Base-by-base conservation (phyloP, 1,284 basidiomycete genomes). In the Cerioporus squamosus region DNA sequence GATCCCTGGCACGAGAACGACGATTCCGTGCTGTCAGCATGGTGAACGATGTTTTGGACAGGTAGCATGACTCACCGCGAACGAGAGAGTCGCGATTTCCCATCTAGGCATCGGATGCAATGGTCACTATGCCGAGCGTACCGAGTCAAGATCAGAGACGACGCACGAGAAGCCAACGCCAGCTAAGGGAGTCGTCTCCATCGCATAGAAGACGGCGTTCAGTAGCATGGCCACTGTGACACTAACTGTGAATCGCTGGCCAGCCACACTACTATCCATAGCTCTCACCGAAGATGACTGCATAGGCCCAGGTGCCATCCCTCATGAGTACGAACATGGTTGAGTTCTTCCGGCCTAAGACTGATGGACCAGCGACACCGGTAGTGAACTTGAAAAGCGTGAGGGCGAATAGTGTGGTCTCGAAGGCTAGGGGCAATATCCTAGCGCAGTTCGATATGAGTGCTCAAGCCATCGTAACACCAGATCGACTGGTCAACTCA, bases 221-320 rank as follows among this genome's bases (percentile, higher is more conserved):
- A 64, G 40, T 8, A 57, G 42, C 55, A 64, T 54, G 14, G 59
- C 44, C 20, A 61, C 65, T 47, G 17, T 47, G 5, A 43, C 2
- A 14, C 31, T 26, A 14, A n/a, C n/a, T n/a, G 17, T 43, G 40
- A 43, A 14, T 43, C 2, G 22, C 3, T n/a, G n/a, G n/a, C n/a
- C n/a, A 22, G 24, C 8, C 26, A 3, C 26, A 4, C 26, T 26
- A 26, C 26, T 8, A 26, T 26, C 5, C 26, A 8, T 4, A 4
- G 8, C 26, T 8, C 62, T 40, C 22, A 66, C 65, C 57, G 23
- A 66, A 64, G 17, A 63, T 55, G 12, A 78, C 53, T 17, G 75
- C 63, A 61, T 78, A 79, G 1, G 75, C 77, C 78, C 78, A 79
- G 9, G 69, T 72, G 12, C 75, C 75, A 57, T 78, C 76, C 31